Evolutionary conservation across 208 protist species (phyloP).

Genomic region (Trypanosoma mega): DNA sequence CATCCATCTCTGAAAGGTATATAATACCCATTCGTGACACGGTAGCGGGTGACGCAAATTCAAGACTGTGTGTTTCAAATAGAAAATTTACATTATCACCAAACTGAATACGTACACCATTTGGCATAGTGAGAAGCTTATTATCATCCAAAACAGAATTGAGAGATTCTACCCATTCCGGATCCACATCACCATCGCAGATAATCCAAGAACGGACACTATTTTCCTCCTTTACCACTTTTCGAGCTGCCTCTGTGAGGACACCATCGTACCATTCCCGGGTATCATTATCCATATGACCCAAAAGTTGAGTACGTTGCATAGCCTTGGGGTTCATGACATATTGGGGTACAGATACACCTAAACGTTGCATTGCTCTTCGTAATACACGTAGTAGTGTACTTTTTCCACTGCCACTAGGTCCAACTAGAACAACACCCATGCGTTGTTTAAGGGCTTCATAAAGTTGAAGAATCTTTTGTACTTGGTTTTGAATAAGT

Average conservation of each 20-base stretch:
- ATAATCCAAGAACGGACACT: slow-evolving; percentile 95
- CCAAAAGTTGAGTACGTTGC: slow-evolving; percentile 93
- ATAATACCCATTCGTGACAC: slow-evolving; percentile 98
- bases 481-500: slow-evolving; percentile 82
- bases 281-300: slow-evolving; percentile 98
- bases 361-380: slow-evolving; percentile 82
- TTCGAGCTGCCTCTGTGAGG: slow-evolving; percentile 92
- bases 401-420: slow-evolving; percentile 96
- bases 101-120: slow-evolving; percentile 98
- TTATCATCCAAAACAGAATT: slow-evolving; percentile 99
- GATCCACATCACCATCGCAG: slow-evolving; percentile 99
- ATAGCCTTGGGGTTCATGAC: slow-evolving; percentile 98
- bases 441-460: slow-evolving; percentile 97
- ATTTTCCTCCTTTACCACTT: slow-evolving; percentile 93
- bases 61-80: slow-evolving; percentile 97
- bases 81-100: slow-evolving; percentile 98
- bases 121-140: slow-evolving; percentile 96
- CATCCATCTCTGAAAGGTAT: slow-evolving; percentile 96
- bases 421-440: slow-evolving; percentile 97
- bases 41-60: slow-evolving; percentile 97
- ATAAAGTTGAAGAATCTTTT: slow-evolving; percentile 96
- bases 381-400: slow-evolving; percentile 93
- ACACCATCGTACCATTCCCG: slow-evolving; percentile 99
- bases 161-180: slow-evolving; percentile 99
- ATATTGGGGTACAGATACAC: slow-evolving; percentile 87